These are phyloP conservation scores for Pseudozyma tsukubaensis DNA, from an alignment of 1,284 basidiomycete species.

Conservation along the genomic window DNA sequence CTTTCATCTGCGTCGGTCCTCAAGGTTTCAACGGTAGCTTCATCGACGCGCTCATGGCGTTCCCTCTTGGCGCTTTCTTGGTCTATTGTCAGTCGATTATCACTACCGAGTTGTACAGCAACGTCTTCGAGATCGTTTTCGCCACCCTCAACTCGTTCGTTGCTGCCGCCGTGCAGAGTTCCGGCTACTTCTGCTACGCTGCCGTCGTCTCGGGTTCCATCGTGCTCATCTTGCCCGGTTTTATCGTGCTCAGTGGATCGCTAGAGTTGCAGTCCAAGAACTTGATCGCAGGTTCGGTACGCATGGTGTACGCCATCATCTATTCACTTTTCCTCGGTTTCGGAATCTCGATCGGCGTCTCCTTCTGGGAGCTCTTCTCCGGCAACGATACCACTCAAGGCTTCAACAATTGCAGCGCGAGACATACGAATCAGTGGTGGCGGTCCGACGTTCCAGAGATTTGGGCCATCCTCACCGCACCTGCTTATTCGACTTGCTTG, in stretches of 20 bases:
- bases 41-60: conserved; percentile 80
- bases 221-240: conserved; percentile 82
- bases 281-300: conserved; percentile 74
- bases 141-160: conserved; percentile 83
- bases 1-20: conserved; percentile 74
- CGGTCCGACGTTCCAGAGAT: conserved; percentile 70
- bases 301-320: conserved; percentile 83
- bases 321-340: conserved; percentile 72
- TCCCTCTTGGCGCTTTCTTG: conserved; percentile 83
- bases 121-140: conserved; percentile 88
- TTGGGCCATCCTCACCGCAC: conserved; percentile 78
- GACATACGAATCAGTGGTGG: conserved; percentile 58
- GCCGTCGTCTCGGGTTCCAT: conserved; percentile 85
- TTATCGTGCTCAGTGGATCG: conserved; percentile 75
- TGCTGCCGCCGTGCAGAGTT: conserved; percentile 69
- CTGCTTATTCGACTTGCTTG: conserved; percentile 79
- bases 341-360: conserved; percentile 58
- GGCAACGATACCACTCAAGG: conserved; percentile 16
- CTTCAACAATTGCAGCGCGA: conserved; percentile 27
- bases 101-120: conserved; percentile 79
- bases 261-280: conserved; percentile 76
- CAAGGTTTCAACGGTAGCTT: conserved; percentile 77
- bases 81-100: conserved; percentile 65
- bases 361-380: conserved; percentile 60
- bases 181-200: conserved; percentile 80